These are phyloP conservation scores for Colletotrichum phormii DNA, from an alignment of 2,329 filamentous ascomycete species.

Conservation along the genomic window DNA sequence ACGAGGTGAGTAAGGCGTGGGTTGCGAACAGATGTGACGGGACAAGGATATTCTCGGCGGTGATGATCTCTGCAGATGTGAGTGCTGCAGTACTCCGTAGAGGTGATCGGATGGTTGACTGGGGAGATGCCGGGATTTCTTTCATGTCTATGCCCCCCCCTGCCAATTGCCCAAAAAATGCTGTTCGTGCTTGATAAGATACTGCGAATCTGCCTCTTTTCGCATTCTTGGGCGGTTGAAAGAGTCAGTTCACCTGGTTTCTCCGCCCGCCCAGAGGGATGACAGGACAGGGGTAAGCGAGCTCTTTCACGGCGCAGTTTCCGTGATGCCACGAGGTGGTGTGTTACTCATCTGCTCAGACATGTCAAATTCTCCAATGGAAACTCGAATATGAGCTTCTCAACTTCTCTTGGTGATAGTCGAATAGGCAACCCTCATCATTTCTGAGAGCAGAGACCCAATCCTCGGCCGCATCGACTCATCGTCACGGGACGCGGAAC, in stretches of 20 bases:
- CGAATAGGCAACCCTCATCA: conserved; percentile 26
- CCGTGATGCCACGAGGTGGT: conserved; percentile 32
- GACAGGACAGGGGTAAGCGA: conserved; percentile 34
- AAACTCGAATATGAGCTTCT: conserved; percentile 14
- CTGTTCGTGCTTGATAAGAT: conserved; percentile 10
- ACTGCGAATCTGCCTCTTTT: conserved; percentile 5
- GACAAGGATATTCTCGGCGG: conserved; percentile 26
- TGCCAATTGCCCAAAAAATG: background rate
- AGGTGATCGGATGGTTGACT: conserved; percentile 19
- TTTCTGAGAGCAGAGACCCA: conserved; percentile 5
- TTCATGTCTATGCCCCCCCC: conserved; percentile 20
- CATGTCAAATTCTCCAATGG: conserved; percentile 26
- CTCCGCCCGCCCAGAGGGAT: conserved; percentile 13
- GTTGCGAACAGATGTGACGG: conserved; percentile 13
- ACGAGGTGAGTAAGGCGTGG: background rate
- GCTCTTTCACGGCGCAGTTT: conserved; percentile 19
- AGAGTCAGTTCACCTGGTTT: conserved; percentile 6
- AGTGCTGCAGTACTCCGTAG: conserved; percentile 14
- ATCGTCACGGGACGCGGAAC: conserved; percentile 30
- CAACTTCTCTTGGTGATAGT: conserved; percentile 9
- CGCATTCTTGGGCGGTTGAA: conserved; percentile 14
- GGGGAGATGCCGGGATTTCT: conserved; percentile 9
- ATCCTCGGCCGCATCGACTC: conserved; percentile 24
- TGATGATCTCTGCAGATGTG: conserved; percentile 35
- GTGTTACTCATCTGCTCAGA: conserved; percentile 25